Evolutionary conservation across 1,139 yeast species (phyloP), one percentile per base, ranked within the genome.

Genomic region (Pichia sp.): DNA sequence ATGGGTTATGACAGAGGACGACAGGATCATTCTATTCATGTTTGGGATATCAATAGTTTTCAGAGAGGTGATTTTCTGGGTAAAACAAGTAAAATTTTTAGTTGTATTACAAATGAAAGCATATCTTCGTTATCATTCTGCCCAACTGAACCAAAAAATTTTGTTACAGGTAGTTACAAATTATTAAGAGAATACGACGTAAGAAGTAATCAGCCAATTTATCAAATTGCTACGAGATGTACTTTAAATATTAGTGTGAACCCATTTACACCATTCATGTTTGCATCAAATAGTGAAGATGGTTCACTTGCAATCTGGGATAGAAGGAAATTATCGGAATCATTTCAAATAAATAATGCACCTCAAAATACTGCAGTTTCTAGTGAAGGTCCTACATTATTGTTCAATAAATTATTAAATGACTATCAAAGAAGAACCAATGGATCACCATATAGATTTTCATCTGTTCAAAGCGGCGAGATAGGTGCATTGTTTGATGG

Each of bases 261-360:
- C 58, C 92, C 85, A 4, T 78, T 80, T 56, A 71, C 75, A 48
- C 73, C 73, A 32, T 72, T 77, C 62, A 73, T 77, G 52, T 86
- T 87, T 62, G 78, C 87, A 34, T 80, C 95, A 0, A 77, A 76
- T 52, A 77, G 87, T 43, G 96, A 87, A 55, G 94, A 86, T 57
- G 96, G 96, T 1, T 77, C 94, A 0, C 66, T 89, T 47, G 82
- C 92, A 0, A 71, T 89, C 12, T 90, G 96, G 95, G 97, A 90
- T 61, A 73, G 95, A 49, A 72, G 97, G 49, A 80, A 76, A 52
- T 63, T 87, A 41, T 60, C 67, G 0, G 59, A 62, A 10, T 58
- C 50, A 55, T 67, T 35, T 49, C 55, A 26, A 58, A 62, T 29
- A 49, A 58, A 31, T 23, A 46, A 22, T 47, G 55, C 32, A 39